Conservation (phyloP, 176 grass and related monocot genomes). For the Thinopyrum elongatum region DNA sequence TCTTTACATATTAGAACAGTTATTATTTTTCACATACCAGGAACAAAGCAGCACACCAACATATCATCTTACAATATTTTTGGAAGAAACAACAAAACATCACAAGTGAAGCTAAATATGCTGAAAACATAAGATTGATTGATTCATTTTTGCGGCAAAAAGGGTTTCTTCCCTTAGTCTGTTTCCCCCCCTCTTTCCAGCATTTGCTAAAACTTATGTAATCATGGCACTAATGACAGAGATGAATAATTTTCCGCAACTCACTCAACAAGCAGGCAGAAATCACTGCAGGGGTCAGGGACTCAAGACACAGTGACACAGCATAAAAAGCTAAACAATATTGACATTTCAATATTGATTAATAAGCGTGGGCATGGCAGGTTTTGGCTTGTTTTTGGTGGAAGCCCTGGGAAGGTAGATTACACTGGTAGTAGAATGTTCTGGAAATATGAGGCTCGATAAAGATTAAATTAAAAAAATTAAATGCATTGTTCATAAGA, state of each 20-base stretch:
- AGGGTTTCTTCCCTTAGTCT: neutral
- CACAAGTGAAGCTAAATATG: neutral
- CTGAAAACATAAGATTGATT: neutral
- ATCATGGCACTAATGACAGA: neutral
- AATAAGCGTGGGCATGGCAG: neutral
- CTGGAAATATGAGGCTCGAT: neutral
- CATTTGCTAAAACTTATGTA: neutral
- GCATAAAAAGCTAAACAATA: neutral
- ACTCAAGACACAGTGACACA: neutral
- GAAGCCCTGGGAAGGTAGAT: neutral
- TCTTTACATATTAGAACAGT: neutral
- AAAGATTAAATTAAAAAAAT: neutral
- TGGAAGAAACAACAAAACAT: neutral
- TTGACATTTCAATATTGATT: neutral
- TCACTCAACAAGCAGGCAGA: neutral
- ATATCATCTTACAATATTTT: neutral
- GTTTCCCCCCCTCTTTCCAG: neutral
- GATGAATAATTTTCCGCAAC: neutral
- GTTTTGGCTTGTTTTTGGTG: neutral
- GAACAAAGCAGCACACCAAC: neutral
- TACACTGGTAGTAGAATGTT: neutral
- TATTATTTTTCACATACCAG: neutral
- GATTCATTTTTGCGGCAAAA: too few relatives aligned
- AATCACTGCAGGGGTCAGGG: neutral
- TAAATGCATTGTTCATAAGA: neutral